Evolutionary conservation across 129 eudicot genomes (phyloP).

Genomic region (Sambucus nigra): DNA sequence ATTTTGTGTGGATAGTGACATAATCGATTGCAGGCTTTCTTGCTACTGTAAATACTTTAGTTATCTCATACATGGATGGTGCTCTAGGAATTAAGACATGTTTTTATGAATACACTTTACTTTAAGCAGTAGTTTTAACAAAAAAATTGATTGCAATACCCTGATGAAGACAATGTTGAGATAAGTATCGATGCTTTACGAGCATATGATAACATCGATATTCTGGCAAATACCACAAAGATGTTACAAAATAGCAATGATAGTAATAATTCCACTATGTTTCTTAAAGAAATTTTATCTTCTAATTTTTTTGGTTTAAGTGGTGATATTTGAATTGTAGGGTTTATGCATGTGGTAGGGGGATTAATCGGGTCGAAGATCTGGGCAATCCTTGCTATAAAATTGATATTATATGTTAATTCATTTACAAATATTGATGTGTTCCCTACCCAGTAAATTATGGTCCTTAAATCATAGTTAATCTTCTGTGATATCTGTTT

Average conservation of each 20-base stretch:
- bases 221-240: slow-evolving; percentile 23
- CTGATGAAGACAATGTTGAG: slow-evolving; percentile 25
- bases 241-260: slow-evolving; percentile 9
- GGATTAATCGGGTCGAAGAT: too few relatives aligned
- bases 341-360: slow-evolving; percentile 41
- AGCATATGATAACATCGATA: slow-evolving; percentile 33
- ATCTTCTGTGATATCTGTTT: too few relatives aligned
- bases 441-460: too few relatives aligned
- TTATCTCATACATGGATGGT: slow-evolving; percentile 30
- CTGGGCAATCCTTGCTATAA: too few relatives aligned
- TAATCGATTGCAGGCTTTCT: slow-evolving; percentile 10
- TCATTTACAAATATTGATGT: too few relatives aligned
- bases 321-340: slow-evolving; percentile 27
- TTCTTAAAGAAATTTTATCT: slow-evolving; percentile 10
- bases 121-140: slow-evolving; percentile 1
- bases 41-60: slow-evolving; percentile 4
- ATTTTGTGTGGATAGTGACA: slow-evolving; percentile 27
- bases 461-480: too few relatives aligned
- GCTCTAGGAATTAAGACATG: slow-evolving; percentile 25
- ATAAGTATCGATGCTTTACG: slow-evolving; percentile 35
- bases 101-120: not conserved
- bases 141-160: not conserved
- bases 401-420: too few relatives aligned
- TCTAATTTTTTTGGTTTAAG: slow-evolving; percentile 33
- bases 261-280: not conserved